Conservation (phyloP, 169 alveolate genomes). For the Plasmodium yoelii region DNA sequence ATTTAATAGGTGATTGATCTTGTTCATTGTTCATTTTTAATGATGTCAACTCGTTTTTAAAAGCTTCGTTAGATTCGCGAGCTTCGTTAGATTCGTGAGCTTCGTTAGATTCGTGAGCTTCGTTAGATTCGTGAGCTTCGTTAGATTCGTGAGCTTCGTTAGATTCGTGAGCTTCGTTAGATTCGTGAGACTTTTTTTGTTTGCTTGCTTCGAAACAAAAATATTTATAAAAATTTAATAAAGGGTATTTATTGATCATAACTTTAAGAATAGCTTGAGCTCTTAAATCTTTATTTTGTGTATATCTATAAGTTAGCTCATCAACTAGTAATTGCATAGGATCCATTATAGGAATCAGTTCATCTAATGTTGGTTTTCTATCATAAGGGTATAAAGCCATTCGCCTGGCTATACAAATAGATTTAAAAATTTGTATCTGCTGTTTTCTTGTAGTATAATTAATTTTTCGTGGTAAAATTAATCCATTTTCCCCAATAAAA, state of each 20-base stretch:
- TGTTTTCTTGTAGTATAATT: conserved; percentile 87
- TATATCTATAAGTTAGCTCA: conserved; percentile 85
- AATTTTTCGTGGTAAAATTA: conserved; percentile 86
- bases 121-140: too few relatives aligned
- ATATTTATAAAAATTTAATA: conserved; percentile 81
- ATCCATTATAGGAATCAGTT: conserved; percentile 87
- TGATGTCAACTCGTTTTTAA: background rate
- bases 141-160: too few relatives aligned
- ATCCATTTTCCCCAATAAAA: conserved; percentile 88
- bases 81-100: too few relatives aligned
- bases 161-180: too few relatives aligned
- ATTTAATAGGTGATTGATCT: too few relatives aligned
- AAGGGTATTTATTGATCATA: conserved; percentile 81
- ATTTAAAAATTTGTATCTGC: conserved; percentile 86
- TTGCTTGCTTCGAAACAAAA: conserved; percentile 22
- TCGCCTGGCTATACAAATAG: conserved; percentile 86
- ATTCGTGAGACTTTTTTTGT: background rate
- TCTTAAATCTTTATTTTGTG: conserved; percentile 80
- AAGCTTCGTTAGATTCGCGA: too few relatives aligned
- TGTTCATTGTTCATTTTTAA: background rate
- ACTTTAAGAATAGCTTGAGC: conserved; percentile 88
- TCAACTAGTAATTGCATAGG: conserved; percentile 87
- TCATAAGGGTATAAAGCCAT: conserved; percentile 90
- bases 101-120: too few relatives aligned
- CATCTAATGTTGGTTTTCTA: conserved; percentile 85